Evolutionary conservation across 768 basidiomycete species (phyloP).

Genomic region (Boletus bicolor): DNA sequence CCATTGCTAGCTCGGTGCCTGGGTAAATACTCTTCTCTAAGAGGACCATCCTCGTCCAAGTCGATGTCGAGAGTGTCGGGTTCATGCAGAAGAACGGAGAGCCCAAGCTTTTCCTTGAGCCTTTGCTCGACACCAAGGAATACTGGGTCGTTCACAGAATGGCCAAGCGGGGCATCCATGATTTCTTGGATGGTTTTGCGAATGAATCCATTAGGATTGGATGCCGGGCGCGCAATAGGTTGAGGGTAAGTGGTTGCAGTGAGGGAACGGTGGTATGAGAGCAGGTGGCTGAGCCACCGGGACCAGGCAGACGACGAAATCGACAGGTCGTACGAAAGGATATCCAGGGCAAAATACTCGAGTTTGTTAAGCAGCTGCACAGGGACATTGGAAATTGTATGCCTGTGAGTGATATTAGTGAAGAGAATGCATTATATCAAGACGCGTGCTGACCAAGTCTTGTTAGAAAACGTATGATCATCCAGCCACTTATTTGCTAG

Average conservation of each 20-base stretch:
- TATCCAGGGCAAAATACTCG: constrained; percentile 67
- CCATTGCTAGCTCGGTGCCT: constrained; percentile 47
- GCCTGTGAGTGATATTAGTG: constrained; percentile 44
- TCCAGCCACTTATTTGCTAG: constrained; percentile 87
- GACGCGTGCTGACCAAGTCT: constrained; percentile 63
- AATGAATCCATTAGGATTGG: constrained; percentile 66
- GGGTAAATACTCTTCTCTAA: constrained; percentile 78
- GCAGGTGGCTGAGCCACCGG: constrained; percentile 65
- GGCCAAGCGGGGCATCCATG: constrained; percentile 44
- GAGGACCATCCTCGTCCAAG: constrained; percentile 78
- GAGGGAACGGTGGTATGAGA: constrained; percentile 62
- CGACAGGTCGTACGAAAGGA: constrained; percentile 68
- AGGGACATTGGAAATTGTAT: constrained; percentile 75
- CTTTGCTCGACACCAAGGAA: constrained; percentile 73
- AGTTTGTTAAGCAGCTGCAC: constrained; percentile 66
- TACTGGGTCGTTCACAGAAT: constrained; percentile 47
- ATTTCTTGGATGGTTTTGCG: constrained; percentile 70
- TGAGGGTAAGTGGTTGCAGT: constrained; percentile 60
- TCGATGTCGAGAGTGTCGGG: constrained; percentile 67
- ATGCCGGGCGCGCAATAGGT: constrained; percentile 75
- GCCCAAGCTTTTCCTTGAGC: constrained; percentile 48
- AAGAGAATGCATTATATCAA: not conserved
- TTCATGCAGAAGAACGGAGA: constrained; percentile 38
- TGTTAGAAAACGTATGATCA: constrained; percentile 86
- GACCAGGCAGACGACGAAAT: constrained; percentile 64